These are phyloP conservation scores for Nicotiana tomentosiformis DNA, from an alignment of 257 asterid species.

Conservation along the genomic window DNA sequence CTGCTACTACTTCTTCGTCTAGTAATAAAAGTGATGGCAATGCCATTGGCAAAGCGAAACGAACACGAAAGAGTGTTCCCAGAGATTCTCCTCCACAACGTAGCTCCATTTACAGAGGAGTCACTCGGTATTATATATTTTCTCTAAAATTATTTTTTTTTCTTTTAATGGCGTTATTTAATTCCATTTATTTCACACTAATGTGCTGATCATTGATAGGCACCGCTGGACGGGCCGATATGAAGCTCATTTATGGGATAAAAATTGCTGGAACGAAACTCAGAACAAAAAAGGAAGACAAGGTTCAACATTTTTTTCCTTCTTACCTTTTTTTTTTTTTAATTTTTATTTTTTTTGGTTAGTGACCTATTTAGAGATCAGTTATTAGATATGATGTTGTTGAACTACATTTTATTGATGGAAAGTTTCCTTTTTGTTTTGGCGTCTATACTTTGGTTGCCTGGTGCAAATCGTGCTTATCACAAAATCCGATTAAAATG, in stretches of 20 bases:
- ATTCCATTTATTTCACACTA: background rate
- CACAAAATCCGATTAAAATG: conserved; percentile 25
- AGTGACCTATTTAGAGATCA: background rate
- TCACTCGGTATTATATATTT: conserved; percentile 50
- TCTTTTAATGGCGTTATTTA: background rate
- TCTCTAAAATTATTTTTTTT: background rate
- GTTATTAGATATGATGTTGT: conserved; percentile 9
- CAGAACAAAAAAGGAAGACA: conserved; percentile 97
- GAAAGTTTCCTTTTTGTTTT: background rate
- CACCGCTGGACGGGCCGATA: conserved; percentile 97
- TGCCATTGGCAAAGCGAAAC: conserved; percentile 22
- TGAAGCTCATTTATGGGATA: conserved; percentile 99
- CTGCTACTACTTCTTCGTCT: background rate
- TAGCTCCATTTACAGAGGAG: conserved; percentile 85
- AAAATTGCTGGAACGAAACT: conserved; percentile 91
- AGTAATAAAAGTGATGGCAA: background rate
- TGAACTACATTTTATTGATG: conserved; percentile 3
- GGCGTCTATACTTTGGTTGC: conserved; percentile 4
- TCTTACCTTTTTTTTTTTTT: background rate
- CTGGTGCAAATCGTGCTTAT: conserved; percentile 38
- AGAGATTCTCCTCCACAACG: conserved; percentile 84
- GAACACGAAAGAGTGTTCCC: conserved; percentile 61
- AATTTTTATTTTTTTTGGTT: background rate
- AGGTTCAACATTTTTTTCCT: conserved; percentile 31
- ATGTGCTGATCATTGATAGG: conserved; percentile 23